Conservation (phyloP, 2,329 filamentous ascomycete species). For the Pseudocercospora fijiensis region DNA sequence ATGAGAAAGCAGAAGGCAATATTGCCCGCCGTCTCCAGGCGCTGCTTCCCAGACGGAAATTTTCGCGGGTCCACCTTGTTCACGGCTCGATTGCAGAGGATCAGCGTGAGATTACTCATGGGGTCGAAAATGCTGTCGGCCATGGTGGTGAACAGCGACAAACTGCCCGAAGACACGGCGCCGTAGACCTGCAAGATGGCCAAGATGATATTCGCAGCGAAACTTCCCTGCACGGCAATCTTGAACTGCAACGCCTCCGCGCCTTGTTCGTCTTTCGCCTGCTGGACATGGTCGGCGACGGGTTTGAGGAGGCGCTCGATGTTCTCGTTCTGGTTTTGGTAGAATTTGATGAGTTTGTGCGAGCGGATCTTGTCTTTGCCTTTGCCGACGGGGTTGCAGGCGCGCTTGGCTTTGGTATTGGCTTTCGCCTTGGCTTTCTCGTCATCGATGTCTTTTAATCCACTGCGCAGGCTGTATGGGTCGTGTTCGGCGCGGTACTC, state of each 20-base stretch:
- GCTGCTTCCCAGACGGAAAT: slow-evolving; percentile 89
- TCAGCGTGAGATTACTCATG: slow-evolving; percentile 76
- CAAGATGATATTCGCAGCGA: slow-evolving; percentile 77
- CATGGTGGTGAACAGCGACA: slow-evolving; percentile 97
- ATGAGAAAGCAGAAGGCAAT: slow-evolving; percentile 97
- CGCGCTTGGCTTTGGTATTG: slow-evolving; percentile 74
- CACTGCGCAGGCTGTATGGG: slow-evolving; percentile 74
- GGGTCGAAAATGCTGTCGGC: slow-evolving; percentile 91
- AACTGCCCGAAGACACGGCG: slow-evolving; percentile 80
- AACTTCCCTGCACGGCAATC: slow-evolving; percentile 66
- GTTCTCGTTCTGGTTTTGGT: slow-evolving; percentile 86
- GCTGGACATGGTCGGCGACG: slow-evolving; percentile 83
- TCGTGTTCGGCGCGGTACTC: slow-evolving; percentile 66
- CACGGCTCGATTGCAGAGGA: slow-evolving; percentile 83
- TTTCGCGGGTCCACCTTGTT: slow-evolving; percentile 79
- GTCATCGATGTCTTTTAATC: slow-evolving; percentile 74
- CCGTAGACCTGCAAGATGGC: slow-evolving; percentile 83
- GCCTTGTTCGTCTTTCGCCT: slow-evolving; percentile 74
- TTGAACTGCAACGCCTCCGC: slow-evolving; percentile 77
- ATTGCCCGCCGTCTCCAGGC: slow-evolving; percentile 93
- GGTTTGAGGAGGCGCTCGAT: slow-evolving; percentile 90
- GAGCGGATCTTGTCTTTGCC: slow-evolving; percentile 46
- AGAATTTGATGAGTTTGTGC: slow-evolving; percentile 73
- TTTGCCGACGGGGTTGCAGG: slow-evolving; percentile 45
- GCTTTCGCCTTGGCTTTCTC: slow-evolving; percentile 69